phyloP scores from a whole-genome alignment of 331 rosid species.

The Quercus lobata region DNA sequence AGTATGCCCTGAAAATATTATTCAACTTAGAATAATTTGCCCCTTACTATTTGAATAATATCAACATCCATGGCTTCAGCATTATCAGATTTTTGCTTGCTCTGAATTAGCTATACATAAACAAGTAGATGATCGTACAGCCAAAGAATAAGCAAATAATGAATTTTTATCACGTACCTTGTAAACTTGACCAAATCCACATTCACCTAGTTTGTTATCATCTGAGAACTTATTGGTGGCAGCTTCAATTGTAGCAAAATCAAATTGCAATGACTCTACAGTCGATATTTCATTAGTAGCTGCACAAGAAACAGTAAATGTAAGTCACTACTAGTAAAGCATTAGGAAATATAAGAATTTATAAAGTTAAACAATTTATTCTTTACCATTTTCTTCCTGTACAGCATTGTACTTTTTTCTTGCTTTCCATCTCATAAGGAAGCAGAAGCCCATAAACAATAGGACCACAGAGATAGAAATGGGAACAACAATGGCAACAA shows the following conservation, averaged over 20 bases:
- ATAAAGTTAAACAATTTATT: not conserved
- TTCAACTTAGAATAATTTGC: not conserved
- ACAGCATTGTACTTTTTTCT: constrained; percentile 14
- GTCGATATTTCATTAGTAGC: constrained; percentile 13
- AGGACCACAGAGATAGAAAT: constrained; percentile 11
- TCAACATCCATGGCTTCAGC: too few relatives aligned
- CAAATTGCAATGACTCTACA: constrained; percentile 20
- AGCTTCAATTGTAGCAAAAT: constrained; percentile 16
- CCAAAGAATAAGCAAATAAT: not conserved
- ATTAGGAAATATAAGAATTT: not conserved
- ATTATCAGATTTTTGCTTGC: too few relatives aligned
- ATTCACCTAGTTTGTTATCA: constrained; percentile 13
- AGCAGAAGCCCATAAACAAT: constrained; percentile 17
- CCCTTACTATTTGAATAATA: too few relatives aligned
- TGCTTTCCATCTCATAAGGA: constrained; percentile 17
- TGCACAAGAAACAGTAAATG: not conserved
- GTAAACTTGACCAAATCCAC: constrained; percentile 31
- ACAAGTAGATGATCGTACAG: not conserved
- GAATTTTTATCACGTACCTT: not conserved
- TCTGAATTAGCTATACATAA: too few relatives aligned
- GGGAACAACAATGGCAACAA: constrained; percentile 17
- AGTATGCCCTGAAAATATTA: not conserved
- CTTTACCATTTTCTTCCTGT: constrained; percentile 12
- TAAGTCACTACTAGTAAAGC: not conserved
- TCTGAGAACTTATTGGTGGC: constrained; percentile 17